Base-by-base conservation (phyloP, 352 stramenopile species). In the Phytophthora sansomeana region DNA sequence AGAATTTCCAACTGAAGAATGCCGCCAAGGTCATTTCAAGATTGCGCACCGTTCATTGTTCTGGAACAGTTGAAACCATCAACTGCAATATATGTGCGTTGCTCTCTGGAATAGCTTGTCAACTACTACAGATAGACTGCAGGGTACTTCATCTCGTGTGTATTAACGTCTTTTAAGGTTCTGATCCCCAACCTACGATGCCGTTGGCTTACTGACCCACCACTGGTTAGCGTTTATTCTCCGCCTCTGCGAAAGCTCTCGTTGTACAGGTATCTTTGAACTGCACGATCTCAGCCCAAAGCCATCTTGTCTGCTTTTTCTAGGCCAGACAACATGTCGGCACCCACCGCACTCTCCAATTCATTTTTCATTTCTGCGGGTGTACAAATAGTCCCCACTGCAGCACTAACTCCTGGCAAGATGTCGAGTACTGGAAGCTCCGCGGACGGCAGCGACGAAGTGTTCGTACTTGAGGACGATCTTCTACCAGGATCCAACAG, bases 351-450 rank as follows among this genome's bases (percentile, higher is more conserved):
- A 35, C 21, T 16, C 10, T 36, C n/a, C 17, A 17, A 24, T n/a
- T 53, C 32, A 47, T 39, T 53, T 54, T 39, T 49, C 50, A 49
- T 50, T 68, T 51, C n/a, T 24, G 16, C 32, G 13, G 35, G 30
- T 49, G 35, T 28, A 30, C 29, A 24, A 39, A 28, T n/a, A 52
- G 38, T 53, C 21, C 11, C 26, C 29, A n/a, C n/a, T n/a, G n/a
- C n/a, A n/a, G n/a, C n/a, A n/a, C 16, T 9, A 33, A 17, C 32
- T 2, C 17, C 16, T 35, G 14, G 17, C 16, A 46, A 29, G n/a
- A 46, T 46, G 39, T 46, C 39, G 17, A 46, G 39, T 6, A 26
- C 39, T 21, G 26, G 28, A 17, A 51, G 44, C 13, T 51, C 26
- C 17, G 26, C 44, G 11, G 44, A 38, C 14, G 39, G 54, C 29